Conservation (phyloP, 441 rosid species). For the Hura crepitans region DNA sequence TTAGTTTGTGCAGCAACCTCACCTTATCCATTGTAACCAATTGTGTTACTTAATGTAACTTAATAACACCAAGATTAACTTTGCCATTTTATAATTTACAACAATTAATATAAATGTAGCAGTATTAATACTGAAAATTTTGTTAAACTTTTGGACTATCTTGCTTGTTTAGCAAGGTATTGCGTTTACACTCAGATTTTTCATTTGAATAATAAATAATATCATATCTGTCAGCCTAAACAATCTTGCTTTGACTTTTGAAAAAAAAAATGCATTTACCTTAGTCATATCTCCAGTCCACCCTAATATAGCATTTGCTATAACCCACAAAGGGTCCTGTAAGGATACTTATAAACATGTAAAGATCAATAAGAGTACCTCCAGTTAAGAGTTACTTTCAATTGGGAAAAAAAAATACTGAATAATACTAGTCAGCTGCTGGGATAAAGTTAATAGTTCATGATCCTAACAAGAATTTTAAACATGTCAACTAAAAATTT, state of each 20-base stretch:
- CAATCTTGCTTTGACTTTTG: not conserved
- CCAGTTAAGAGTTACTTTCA: not conserved
- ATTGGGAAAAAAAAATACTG: not conserved
- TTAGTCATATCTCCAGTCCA: not conserved
- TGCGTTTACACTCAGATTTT: not conserved
- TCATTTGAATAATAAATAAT: not conserved
- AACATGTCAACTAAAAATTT: not conserved
- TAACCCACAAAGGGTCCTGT: not conserved
- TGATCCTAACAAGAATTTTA: not conserved
- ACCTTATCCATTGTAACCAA: not conserved
- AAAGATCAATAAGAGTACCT: constrained; percentile 5
- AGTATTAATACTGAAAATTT: not conserved
- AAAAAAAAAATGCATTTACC: not conserved
- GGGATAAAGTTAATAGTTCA: not conserved
- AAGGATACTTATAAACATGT: not conserved
- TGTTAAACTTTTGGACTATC: not conserved
- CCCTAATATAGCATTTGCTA: not conserved
- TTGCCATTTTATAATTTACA: not conserved
- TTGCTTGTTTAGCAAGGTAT: not conserved
- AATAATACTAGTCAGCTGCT: not conserved
- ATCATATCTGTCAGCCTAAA: not conserved
- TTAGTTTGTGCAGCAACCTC: not conserved
- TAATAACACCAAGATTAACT: not conserved
- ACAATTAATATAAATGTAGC: not conserved
- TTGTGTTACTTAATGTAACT: not conserved